A percentile compares a stretch with the other conserved stretches of the same genome.
These are phyloP conservation scores for Tagetes patula DNA, from an alignment of 129 eudicot species.

Conservation along the genomic window DNA sequence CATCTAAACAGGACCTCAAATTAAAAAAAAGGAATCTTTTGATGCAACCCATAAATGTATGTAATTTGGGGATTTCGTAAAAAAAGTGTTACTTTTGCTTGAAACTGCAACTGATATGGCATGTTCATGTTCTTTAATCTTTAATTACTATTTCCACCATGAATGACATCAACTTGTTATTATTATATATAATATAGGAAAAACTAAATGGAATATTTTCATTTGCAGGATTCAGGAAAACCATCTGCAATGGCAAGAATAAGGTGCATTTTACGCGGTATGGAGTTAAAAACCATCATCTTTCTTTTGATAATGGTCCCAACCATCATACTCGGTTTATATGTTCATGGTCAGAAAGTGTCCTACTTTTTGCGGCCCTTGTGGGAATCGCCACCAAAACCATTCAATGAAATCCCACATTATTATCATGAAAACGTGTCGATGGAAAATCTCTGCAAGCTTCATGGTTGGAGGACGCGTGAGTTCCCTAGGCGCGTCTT, in stretches of 20 bases:
- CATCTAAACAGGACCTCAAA: slow-evolving; percentile 13
- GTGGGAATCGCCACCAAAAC: slow-evolving; percentile 91
- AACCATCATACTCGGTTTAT: slow-evolving; percentile 40
- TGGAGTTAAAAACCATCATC: slow-evolving; percentile 62
- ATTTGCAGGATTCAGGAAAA: slow-evolving; percentile 60
- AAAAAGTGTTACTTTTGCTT: slow-evolving; percentile 26
- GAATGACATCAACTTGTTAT: not conserved
- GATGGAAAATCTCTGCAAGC: slow-evolving; percentile 85
- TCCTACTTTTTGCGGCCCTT: slow-evolving; percentile 85
- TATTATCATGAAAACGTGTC: slow-evolving; percentile 84
- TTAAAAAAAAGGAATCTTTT: slow-evolving; percentile 20
- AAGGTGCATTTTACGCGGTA: slow-evolving; percentile 65
- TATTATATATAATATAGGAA: not conserved
- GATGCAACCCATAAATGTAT: not conserved
- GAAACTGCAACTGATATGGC: slow-evolving; percentile 21
- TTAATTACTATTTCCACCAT: slow-evolving; percentile 23
- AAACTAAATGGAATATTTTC: slow-evolving; percentile 14
- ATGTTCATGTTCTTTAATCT: slow-evolving; percentile 26
- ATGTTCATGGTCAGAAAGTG: slow-evolving; percentile 76
- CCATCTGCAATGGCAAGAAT: slow-evolving; percentile 54
- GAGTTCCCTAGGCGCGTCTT: slow-evolving; percentile 87
- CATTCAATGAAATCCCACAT: slow-evolving; percentile 75
- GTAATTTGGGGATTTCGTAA: slow-evolving; percentile 18
- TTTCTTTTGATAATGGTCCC: slow-evolving; percentile 62
- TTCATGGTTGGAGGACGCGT: slow-evolving; percentile 85